phyloP scores from a whole-genome alignment of 2,329 filamentous ascomycete species.

The Sarocladium brachiariae region DNA sequence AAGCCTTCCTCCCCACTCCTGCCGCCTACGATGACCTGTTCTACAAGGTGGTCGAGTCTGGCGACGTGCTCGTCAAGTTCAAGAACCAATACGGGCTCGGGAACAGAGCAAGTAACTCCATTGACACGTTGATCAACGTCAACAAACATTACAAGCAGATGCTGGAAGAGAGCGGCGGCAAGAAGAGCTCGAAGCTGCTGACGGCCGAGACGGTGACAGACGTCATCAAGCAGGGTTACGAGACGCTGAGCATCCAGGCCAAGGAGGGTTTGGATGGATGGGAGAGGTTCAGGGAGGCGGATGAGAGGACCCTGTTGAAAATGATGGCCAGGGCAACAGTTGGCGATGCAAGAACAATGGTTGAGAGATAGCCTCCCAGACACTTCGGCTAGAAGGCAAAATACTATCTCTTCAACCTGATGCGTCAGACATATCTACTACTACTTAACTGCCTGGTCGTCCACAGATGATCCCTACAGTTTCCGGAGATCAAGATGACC shows the following conservation, averaged over 20 bases:
- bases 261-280: conserved; percentile 81
- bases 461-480: no score
- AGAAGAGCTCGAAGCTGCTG: conserved; percentile 55
- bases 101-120: conserved; percentile 58
- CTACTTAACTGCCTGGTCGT: no score
- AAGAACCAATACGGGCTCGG: conserved; percentile 64
- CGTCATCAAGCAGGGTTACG: conserved; percentile 94
- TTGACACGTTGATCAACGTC: conserved; percentile 77
- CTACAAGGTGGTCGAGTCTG: conserved; percentile 94
- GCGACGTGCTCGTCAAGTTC: conserved; percentile 76
- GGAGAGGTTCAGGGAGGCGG: conserved; percentile 80
- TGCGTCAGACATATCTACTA: no score
- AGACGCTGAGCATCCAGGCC: conserved; percentile 85
- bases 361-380: conserved; percentile 35
- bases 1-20: conserved; percentile 82
- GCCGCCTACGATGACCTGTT: conserved; percentile 92
- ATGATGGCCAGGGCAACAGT: conserved; percentile 77
- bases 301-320: conserved; percentile 79
- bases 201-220: conserved; percentile 79
- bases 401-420: no score
- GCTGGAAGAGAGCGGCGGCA: conserved; percentile 46
- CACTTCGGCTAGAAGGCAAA: no score
- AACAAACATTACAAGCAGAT: conserved; percentile 82
- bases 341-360: conserved; percentile 44
- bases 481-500: no score